These are phyloP conservation scores for Cyathus striatus DNA, from an alignment of 768 basidiomycete species.

Conservation along the genomic window DNA sequence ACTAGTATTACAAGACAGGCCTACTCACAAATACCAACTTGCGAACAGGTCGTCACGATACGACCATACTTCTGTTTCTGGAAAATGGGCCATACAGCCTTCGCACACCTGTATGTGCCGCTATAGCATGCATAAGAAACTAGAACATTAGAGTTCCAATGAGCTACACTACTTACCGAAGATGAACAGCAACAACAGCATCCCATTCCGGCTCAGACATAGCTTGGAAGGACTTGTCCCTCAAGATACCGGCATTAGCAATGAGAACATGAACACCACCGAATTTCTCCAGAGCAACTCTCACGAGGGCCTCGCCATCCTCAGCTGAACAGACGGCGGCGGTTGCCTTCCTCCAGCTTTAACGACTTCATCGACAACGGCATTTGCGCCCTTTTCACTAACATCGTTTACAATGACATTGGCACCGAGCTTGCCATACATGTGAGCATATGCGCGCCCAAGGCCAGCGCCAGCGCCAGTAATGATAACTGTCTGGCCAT, in stretches of 20 bases:
- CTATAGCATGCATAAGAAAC: slow-evolving; percentile 23
- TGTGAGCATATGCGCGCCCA: slow-evolving; percentile 85
- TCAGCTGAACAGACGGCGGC: slow-evolving; percentile 85
- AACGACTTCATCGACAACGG: slow-evolving; percentile 84
- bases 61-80: slow-evolving; percentile 95
- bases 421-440: slow-evolving; percentile 91
- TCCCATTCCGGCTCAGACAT: slow-evolving; percentile 97
- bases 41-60: slow-evolving; percentile 90
- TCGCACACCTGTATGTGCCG: slow-evolving; percentile 90
- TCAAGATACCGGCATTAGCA: slow-evolving; percentile 90
- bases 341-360: slow-evolving; percentile 83
- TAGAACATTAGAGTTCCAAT: not conserved
- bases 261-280: slow-evolving; percentile 84
- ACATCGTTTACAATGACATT: slow-evolving; percentile 97
- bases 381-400: slow-evolving; percentile 75
- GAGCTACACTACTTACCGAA: slow-evolving; percentile 39
- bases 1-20: not conserved
- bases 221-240: slow-evolving; percentile 88
- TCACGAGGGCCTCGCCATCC: slow-evolving; percentile 87
- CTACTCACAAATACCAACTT: slow-evolving; percentile 84
- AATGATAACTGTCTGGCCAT: slow-evolving; percentile 87
- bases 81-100: slow-evolving; percentile 96
- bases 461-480: slow-evolving; percentile 95
- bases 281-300: slow-evolving; percentile 81
- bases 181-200: slow-evolving; percentile 80